Percentiles rank a stretch among this genome's conserved stretches.
These are phyloP conservation scores for Dictyostelium intermedium DNA, from an alignment of 78 protist genomes.

Conservation along the genomic window DNA sequence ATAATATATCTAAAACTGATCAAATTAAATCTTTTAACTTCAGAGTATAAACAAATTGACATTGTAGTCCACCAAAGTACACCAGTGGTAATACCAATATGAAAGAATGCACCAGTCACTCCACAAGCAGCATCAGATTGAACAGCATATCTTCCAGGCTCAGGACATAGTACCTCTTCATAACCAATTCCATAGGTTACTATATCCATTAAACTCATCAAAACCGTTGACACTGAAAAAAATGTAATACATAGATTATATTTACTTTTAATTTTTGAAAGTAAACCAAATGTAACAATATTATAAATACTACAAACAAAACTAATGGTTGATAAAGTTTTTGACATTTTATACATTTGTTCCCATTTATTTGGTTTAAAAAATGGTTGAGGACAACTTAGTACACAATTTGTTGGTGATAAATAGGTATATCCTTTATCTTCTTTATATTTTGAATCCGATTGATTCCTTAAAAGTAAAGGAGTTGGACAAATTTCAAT, in stretches of 20 bases:
- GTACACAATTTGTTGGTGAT: constrained; percentile 8
- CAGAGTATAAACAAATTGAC: constrained; percentile 18
- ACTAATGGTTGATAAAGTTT: constrained; percentile 8
- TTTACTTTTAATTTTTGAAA: neutral
- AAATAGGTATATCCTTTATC: constrained; percentile 6
- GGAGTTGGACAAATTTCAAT: constrained; percentile 2
- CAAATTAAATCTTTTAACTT: neutral
- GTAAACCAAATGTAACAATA: constrained; percentile 8
- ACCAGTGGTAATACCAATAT: constrained; percentile 3
- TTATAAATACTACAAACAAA: constrained; percentile 22
- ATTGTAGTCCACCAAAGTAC: constrained; percentile 61
- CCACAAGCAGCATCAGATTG: constrained; percentile 32
- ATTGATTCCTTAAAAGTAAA: neutral
- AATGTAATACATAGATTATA: constrained; percentile 21
- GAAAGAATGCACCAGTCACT: constrained; percentile 28
- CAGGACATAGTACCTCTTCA: constrained; percentile 9
- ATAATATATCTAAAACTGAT: neutral
- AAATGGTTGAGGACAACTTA: constrained; percentile 39
- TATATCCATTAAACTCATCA: constrained; percentile 34
- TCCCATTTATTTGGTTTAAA: constrained; percentile 7
- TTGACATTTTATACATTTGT: constrained; percentile 4
- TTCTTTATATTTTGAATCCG: neutral
- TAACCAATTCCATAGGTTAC: constrained; percentile 8
- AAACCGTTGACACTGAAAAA: neutral
- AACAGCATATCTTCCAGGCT: neutral